These are phyloP conservation scores for Raphanus raphanistrum DNA, from an alignment of 345 rosid species.

Conservation along the genomic window DNA sequence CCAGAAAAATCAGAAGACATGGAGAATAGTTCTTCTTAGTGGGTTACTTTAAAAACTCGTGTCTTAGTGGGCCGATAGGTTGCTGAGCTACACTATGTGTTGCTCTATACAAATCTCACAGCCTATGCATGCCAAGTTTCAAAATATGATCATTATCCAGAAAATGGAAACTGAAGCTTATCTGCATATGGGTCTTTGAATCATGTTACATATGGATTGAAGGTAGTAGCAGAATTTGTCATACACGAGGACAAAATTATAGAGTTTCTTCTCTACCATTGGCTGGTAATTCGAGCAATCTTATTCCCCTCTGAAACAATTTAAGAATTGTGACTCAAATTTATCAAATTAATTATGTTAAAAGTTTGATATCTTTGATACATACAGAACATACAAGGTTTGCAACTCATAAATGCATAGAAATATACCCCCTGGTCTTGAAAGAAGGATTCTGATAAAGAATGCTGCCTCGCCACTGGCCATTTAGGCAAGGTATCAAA, in stretches of 20 bases:
- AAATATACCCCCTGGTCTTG: slow-evolving; percentile 58
- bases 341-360: neutral
- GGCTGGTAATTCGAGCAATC: neutral
- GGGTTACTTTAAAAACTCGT: neutral
- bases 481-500: slow-evolving; percentile 65
- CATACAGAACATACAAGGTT: slow-evolving; percentile 72
- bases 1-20: neutral
- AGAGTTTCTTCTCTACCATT: neutral
- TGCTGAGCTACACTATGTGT: neutral
- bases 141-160: neutral
- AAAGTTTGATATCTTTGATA: slow-evolving; percentile 15
- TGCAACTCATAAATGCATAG: slow-evolving; percentile 71
- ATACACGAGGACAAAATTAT: neutral
- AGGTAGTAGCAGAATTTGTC: neutral
- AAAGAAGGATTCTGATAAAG: slow-evolving; percentile 69
- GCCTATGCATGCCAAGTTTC: neutral
- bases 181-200: neutral
- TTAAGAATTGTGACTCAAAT: neutral
- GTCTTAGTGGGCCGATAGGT: neutral
- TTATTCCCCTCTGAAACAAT: neutral
- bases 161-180: neutral
- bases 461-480: slow-evolving; percentile 63
- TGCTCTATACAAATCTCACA: neutral
- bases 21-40: neutral
- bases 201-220: neutral